These are phyloP conservation scores for Sclerotinia trifoliorum DNA, from an alignment of 2,329 filamentous ascomycete species.

Conservation along the genomic window DNA sequence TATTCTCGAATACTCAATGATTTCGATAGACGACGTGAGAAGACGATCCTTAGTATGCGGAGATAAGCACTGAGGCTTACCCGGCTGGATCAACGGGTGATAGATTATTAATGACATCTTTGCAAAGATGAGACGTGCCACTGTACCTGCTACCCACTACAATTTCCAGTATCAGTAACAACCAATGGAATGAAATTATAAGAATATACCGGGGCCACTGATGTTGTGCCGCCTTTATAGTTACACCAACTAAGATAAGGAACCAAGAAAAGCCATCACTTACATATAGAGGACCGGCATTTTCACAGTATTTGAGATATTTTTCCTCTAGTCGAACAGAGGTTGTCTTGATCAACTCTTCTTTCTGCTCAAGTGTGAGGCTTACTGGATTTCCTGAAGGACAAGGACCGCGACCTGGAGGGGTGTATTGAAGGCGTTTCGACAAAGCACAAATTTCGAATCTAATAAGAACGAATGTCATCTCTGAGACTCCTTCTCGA, in stretches of 20 bases:
- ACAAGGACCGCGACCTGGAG: slow-evolving; percentile 28
- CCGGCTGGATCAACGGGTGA: slow-evolving; percentile 38
- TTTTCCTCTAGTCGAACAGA: slow-evolving; percentile 37
- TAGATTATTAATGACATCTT: slow-evolving; percentile 44
- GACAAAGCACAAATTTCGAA: slow-evolving; percentile 39
- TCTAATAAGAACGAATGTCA: slow-evolving; percentile 43
- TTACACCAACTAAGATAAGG: background rate
- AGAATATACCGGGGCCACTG: background rate
- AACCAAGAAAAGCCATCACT: background rate
- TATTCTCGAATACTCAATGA: slow-evolving; percentile 44
- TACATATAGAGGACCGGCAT: slow-evolving; percentile 45
- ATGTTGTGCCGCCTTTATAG: background rate
- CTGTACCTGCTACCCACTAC: slow-evolving; percentile 49
- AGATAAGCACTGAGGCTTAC: slow-evolving; percentile 37
- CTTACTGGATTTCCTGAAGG: slow-evolving; percentile 11
- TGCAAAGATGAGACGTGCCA: slow-evolving; percentile 42
- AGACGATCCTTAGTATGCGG: slow-evolving; percentile 42
- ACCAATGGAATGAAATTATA: background rate
- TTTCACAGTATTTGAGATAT: slow-evolving; percentile 41
- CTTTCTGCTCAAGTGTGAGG: slow-evolving; percentile 38
- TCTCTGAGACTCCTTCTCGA: slow-evolving; percentile 41
- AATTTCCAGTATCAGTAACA: background rate
- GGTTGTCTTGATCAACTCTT: slow-evolving; percentile 36
- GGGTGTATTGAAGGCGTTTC: slow-evolving; percentile 33
- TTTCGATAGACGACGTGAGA: slow-evolving; percentile 43